Base-by-base conservation (phyloP, 2,329 filamentous ascomycete species). In the Diaporthe caulivora region DNA sequence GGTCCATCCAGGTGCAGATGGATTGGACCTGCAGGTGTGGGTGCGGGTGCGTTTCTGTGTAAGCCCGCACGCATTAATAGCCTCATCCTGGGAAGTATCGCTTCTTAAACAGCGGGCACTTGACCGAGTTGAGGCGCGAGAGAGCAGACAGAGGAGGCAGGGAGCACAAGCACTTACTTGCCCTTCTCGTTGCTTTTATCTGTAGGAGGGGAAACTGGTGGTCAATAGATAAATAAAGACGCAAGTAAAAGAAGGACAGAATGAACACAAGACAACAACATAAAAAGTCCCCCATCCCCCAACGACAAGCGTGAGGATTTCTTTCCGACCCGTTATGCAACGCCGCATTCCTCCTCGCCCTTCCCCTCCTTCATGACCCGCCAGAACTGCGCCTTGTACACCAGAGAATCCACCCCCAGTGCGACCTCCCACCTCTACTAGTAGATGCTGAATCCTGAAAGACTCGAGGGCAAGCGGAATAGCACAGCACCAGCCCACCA, bases 361-460 rank as follows among this genome's bases (percentile, higher is more conserved):
- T 47, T 24, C 60, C 60, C 60, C 60, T 49, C 60, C 60, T 49
- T 40, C 24, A 29, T 10, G 58, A 64, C 58, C 58, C 58, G 58
- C 58, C 26, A 64, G 58, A 18, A 64, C 42, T 34, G 58, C 58
- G 49, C 58, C 42, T 49, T 49, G 31, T 31, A 34, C 42, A 34
- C 49, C 26, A 64, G 13, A 37, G 31, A 49, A 65, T 21, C 60
- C 60, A 65, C 60, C 34, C 21, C 26, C 21, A 51, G 42, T 65
- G 60, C 29, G 60, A 65, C 60, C 60, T 49, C 60, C 60, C 26
- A n/a, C 44, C 26, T n/a, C 13, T 53, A 29, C n/a, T 26, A 24
- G 1, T 29, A 7, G 24, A 24, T 29, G 34, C 5, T 34, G 34
- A 40, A 34, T 13, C 29, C 26, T 47, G 58, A 62, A 11, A 47